Conservation (phyloP, 1,139 yeast species). For the Debaryomycetaceae sp. region DNA sequence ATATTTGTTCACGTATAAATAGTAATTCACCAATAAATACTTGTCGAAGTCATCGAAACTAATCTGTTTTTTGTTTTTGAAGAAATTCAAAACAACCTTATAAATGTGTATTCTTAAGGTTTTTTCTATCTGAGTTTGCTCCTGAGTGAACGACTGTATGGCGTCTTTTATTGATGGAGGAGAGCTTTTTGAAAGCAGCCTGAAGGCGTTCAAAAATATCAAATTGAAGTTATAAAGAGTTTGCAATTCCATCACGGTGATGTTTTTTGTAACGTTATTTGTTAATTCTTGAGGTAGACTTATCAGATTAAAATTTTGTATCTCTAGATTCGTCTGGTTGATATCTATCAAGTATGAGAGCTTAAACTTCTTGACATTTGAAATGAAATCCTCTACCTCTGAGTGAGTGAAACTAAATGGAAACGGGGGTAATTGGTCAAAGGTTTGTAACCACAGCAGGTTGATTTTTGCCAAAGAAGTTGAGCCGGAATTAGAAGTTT, state of each 20-base stretch:
- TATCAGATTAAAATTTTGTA: background rate
- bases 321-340: constrained; percentile 2
- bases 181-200: constrained; percentile 5
- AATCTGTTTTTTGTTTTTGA: constrained; percentile 5
- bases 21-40: constrained; percentile 23
- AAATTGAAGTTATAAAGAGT: constrained; percentile 24
- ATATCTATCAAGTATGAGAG: constrained; percentile 9
- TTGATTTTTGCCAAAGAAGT: constrained; percentile 17
- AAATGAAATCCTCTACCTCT: constrained; percentile 16
- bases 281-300: constrained; percentile 13
- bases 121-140: constrained; percentile 14
- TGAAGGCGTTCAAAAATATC: constrained; percentile 18
- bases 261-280: constrained; percentile 21
- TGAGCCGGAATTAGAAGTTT: background rate
- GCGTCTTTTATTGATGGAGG: constrained; percentile 4
- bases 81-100: constrained; percentile 14
- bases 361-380: constrained; percentile 18
- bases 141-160: constrained; percentile 8
- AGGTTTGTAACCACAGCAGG: constrained; percentile 14
- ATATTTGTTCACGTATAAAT: constrained; percentile 10
- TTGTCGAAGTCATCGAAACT: constrained; percentile 21
- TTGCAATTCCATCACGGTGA: constrained; percentile 21
- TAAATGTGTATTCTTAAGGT: constrained; percentile 16
- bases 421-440: constrained; percentile 7
- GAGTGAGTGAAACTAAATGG: constrained; percentile 6